These are phyloP conservation scores for Solanum bulbocastanum DNA, from an alignment of 257 asterid genomes.

Conservation along the genomic window DNA sequence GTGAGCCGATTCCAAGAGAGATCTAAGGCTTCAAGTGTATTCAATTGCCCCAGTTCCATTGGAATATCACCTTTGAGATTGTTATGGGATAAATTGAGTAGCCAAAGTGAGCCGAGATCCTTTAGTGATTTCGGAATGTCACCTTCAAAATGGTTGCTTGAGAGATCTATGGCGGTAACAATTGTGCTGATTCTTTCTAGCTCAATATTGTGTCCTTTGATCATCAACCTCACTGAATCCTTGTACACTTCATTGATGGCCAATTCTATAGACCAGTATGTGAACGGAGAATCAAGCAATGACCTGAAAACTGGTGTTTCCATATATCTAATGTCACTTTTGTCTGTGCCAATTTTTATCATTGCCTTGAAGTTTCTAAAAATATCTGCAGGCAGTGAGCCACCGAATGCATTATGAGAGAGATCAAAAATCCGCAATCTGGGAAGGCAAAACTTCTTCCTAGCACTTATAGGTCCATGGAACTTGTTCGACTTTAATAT, in stretches of 20 bases:
- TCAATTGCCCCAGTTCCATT: neutral
- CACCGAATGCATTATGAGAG: neutral
- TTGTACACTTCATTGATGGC: accelerated
- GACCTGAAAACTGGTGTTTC: neutral
- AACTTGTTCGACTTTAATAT: neutral
- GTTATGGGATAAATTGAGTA: neutral
- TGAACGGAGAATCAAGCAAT: too few species aligned
- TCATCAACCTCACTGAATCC: neutral
- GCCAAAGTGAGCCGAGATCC: neutral
- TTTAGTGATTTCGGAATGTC: neutral
- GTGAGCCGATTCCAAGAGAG: neutral
- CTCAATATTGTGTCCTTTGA: accelerated
- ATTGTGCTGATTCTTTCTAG: neutral
- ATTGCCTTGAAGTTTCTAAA: neutral
- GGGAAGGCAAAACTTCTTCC: neutral
- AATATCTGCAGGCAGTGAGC: neutral
- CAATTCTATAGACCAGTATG: too few species aligned
- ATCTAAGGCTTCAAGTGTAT: neutral
- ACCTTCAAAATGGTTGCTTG: too few species aligned
- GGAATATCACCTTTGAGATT: neutral
- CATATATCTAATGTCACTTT: neutral
- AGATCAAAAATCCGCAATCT: neutral
- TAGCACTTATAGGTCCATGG: neutral
- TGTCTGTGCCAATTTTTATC: neutral
- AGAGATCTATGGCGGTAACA: too few species aligned